Base-by-base conservation (phyloP, 1,139 yeast genomes). In the Geotrichum bryndzae region DNA sequence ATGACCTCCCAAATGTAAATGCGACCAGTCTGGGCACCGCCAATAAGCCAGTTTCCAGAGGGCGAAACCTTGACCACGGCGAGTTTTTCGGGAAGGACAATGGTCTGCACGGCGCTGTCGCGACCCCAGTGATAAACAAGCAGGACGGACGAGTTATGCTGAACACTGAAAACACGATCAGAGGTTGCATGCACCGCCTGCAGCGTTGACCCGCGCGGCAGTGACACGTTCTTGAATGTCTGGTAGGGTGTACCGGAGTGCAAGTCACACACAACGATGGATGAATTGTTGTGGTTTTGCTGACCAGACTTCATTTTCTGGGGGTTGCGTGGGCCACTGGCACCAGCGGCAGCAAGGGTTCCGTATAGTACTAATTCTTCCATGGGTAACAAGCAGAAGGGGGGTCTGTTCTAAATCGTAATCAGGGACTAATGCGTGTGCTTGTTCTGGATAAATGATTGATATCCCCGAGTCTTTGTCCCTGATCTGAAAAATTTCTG, bases 31-130 rank as follows among this genome's bases (percentile, higher is more conserved):
- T 79, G 73, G 58, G 94, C 80, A 60, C 91, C 90, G 66, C 89
- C 96, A 11, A 87, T 80, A 51, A 92, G 75, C 84, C 90, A 90
- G 15, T 67, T 67, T 3, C 72, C 73, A 59, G 80, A 81, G 18
- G 79, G 79, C 18, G 82, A 77, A 1, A 82, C 69, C 0, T 82
- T 80, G 60, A 94, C 72, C 70, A 90, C 83, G 15, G 82, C 75
- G 56, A 92, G 74, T 61, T 84, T 84, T 73, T 90, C 98, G 0
- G 98, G 97, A 13, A 92, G 79, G 0, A 96, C 95, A 53, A 92
- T 80, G 67, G 88, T 82, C 73, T 92, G 97, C 65, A 87, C 90
- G 0, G 89, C 84, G 11, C 89, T 81, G 70, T 94, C 98, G 70
- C 89, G 88, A 5, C 88, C 86, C 79, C 87, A 83, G 1, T 84